phyloP scores from a whole-genome alignment of 2,329 filamentous ascomycete species.

The Cadophora sp. region DNA sequence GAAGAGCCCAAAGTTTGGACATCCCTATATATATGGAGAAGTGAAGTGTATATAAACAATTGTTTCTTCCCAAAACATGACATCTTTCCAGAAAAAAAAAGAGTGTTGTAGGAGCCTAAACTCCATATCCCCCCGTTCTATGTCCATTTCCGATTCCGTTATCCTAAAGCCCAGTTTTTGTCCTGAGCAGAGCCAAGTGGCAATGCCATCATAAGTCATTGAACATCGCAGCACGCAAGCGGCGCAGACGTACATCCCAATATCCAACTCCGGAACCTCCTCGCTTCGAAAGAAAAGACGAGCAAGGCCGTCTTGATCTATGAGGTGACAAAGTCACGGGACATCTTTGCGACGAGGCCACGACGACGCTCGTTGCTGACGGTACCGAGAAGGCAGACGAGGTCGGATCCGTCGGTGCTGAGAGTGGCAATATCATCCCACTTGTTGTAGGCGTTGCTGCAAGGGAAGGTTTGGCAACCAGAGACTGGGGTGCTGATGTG shows the following conservation, averaged over 20 bases:
- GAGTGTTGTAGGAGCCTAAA: constrained; percentile 2
- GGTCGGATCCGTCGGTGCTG: constrained; percentile 54
- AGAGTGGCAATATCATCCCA: constrained; percentile 63
- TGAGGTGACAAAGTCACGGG: constrained; percentile 30
- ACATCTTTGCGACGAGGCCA: constrained; percentile 26
- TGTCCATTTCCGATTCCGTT: constrained; percentile 14
- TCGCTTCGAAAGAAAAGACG: constrained; percentile 12
- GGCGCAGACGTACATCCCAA: constrained; percentile 27
- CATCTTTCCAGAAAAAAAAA: not conserved
- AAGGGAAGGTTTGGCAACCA: constrained; percentile 60
- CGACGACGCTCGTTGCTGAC: constrained; percentile 29
- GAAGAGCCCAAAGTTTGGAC: not conserved
- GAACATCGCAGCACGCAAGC: constrained; percentile 32
- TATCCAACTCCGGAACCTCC: constrained; percentile 12
- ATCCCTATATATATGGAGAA: not conserved
- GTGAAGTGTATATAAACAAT: not conserved
- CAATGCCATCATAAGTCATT: constrained; percentile 28
- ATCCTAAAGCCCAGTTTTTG: not conserved
- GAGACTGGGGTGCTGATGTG: constrained; percentile 50
- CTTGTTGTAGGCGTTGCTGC: constrained; percentile 60
- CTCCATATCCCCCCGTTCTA: constrained; percentile 8
- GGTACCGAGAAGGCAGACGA: constrained; percentile 52
- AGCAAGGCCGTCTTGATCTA: constrained; percentile 15
- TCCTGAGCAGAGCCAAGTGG: constrained; percentile 5
- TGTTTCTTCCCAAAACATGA: not conserved